Evolutionary conservation across 306 rosid genomes (phyloP).

Genomic region (Prosopis cineraria): DNA sequence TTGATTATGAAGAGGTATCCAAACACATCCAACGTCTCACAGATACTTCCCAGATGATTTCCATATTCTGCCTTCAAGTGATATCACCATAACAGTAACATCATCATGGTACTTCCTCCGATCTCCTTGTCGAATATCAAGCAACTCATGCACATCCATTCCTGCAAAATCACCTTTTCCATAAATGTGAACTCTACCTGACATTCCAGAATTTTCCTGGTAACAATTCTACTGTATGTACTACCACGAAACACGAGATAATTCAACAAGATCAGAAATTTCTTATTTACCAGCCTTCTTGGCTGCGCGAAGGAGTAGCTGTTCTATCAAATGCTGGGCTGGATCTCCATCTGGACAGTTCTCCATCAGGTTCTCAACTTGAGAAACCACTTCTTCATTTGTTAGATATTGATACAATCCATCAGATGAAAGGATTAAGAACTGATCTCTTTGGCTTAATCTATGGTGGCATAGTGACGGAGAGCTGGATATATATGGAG

Average conservation of each 20-base stretch:
- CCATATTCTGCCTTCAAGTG: not conserved
- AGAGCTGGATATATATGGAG: not conserved
- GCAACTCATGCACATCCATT: not conserved
- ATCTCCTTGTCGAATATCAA: not conserved
- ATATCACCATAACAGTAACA: not conserved
- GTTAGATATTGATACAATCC: not conserved
- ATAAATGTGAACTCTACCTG: not conserved
- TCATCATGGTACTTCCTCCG: not conserved
- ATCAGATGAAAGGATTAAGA: slow-evolving; percentile 2
- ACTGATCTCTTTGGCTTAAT: not conserved
- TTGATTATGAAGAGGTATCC: no score
- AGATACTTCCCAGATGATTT: slow-evolving; percentile 81
- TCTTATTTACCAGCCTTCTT: not conserved
- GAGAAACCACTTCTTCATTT: not conserved
- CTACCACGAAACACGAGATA: not conserved
- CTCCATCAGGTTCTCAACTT: not conserved
- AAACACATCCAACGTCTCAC: no score
- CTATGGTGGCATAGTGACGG: not conserved
- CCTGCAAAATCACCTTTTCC: not conserved
- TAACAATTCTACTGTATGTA: no score
- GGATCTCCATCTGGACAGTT: not conserved
- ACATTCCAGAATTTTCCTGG: not conserved
- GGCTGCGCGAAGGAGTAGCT: not conserved
- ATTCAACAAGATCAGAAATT: not conserved
- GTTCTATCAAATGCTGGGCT: not conserved